These are phyloP conservation scores for Podila verticillata DNA, from an alignment of 192 early-diverging fungal genomes.

Conservation along the genomic window DNA sequence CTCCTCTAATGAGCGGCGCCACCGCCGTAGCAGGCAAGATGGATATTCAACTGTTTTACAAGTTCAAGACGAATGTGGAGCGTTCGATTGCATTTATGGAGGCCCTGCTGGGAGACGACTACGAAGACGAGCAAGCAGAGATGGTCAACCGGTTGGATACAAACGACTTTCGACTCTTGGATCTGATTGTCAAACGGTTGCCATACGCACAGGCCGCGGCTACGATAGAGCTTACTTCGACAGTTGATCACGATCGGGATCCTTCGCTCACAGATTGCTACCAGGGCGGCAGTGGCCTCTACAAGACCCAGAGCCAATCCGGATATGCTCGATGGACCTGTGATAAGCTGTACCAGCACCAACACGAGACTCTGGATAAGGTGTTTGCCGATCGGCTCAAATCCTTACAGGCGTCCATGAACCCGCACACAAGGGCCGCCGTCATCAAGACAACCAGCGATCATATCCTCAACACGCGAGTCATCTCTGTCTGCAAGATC, in stretches of 20 bases:
- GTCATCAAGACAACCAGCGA: constrained; percentile 1
- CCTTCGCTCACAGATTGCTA: not conserved
- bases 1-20: constrained; percentile 12
- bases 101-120: constrained; percentile 26
- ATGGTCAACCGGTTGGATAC: constrained; percentile 8
- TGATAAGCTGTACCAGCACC: constrained; percentile 11
- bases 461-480: constrained; percentile 4
- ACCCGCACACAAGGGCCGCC: constrained; percentile 11
- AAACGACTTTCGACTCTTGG: constrained; percentile 35
- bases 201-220: constrained; percentile 18
- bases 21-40: constrained; percentile 6
- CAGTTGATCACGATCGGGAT: not conserved
- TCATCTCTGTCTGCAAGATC: constrained; percentile 21
- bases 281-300: constrained; percentile 24
- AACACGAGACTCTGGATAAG: constrained; percentile 15
- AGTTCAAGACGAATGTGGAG: constrained; percentile 28
- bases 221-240: not conserved
- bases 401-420: constrained; percentile 1
- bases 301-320: not conserved
- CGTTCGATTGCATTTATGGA: constrained; percentile 43
- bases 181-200: constrained; percentile 24
- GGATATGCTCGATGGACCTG: constrained; percentile 31
- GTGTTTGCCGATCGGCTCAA: constrained; percentile 22
- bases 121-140: constrained; percentile 27
- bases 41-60: constrained; percentile 25